Base-by-base conservation (phyloP, 768 basidiomycete genomes). In the Lactifluus piperatus region DNA sequence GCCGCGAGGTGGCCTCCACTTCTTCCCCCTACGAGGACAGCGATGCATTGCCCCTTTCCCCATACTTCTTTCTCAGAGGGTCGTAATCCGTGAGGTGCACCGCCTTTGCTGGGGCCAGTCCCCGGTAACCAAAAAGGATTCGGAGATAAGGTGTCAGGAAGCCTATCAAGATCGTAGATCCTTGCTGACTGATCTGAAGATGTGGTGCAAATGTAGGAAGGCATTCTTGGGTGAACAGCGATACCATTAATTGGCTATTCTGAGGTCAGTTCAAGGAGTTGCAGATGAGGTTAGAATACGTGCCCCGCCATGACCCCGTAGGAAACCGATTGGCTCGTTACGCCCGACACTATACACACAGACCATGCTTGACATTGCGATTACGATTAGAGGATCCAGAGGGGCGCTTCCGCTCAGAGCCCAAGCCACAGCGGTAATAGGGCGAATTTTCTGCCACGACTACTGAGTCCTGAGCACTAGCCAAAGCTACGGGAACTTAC, bases 1-100 rank as follows among this genome's bases (percentile, higher is more conserved):
- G 85, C 83, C 54, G 80, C 86, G 54, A 77, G 69, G 67, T 91
- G 88, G 0, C 88, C 88, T 5, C 86, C 88, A 32, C 86, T 84
- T 56, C 81, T 77, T 4, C 85, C 84, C 4, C 88, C 88, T 60
- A 81, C 78, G 16, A 91, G 72, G 16, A 91, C 77, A 11, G 77
- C 72, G 6, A 85, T 75, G 64, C 88, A 90, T 20, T 81, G 76
- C 11, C 79, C 79, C 10, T 70, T 65, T 10, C 85, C 85, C 14
- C 74, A 69, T 9, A 87, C 87, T 71, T 88, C 86, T 1, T 70
- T 65, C 60, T 84, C 83, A 16, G 74, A 73, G 63, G 81, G 74
- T 37, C 82, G 82, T 26, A 87, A 67, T 2, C 88, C 89, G 67
- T 86, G 84, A 1, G 89, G 79, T 30, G 85, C 79, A 22, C 88